Evolutionary conservation across 495 filamentous ascomycete genomes (phyloP), one percentile per base, ranked within the genome.

Genomic region (Trichodelitschia bisporula): DNA sequence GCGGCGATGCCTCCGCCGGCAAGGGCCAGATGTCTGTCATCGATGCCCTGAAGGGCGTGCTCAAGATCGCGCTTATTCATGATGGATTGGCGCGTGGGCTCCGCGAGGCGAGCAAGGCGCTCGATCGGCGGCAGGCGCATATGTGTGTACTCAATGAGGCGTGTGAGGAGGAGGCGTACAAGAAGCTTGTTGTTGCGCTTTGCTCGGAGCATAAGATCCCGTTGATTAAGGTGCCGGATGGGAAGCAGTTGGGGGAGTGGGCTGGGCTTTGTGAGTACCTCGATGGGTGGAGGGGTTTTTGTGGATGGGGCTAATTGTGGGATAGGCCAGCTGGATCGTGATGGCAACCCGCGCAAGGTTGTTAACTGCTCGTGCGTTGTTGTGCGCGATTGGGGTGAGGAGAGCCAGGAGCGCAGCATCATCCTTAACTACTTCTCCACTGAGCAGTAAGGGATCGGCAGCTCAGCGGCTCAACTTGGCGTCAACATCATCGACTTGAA

Each of bases 311-410:
- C n/a, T n/a, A n/a, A n/a, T n/a, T n/a, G n/a, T 29, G 8, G 6
- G 9, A 18, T 15, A 95, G 84, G 84, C 59, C 80, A 89, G 45
- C 70, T 97, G 49, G 86, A 97, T 61, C 82, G 86, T 51, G 86
- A 97, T 62, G 86, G 86, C 50, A 97, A 95, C 57, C 79, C 86
- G 38, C 75, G 86, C 56, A 97, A 97, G 69, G 89, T 97, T 40
- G 86, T 97, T 57, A 97, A 97, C 71, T 97, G 86, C 77, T 93
- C 84, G 47, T 93, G 86, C 64, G 86, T 93, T 46, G 86, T 95
- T 32, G 86, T 97, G 40, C 76, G 78, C 62, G 82, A 97, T 54
- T 97, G 86, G 86, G 86, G 86, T 66, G 84, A 93, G 67, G 86
- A 93, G 65, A 84, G 76, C 43, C 80, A 89, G 58, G 86, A 95